These are phyloP conservation scores for Fonsecaea pedrosoi DNA, from an alignment of 2,329 filamentous ascomycete genomes.

Conservation along the genomic window DNA sequence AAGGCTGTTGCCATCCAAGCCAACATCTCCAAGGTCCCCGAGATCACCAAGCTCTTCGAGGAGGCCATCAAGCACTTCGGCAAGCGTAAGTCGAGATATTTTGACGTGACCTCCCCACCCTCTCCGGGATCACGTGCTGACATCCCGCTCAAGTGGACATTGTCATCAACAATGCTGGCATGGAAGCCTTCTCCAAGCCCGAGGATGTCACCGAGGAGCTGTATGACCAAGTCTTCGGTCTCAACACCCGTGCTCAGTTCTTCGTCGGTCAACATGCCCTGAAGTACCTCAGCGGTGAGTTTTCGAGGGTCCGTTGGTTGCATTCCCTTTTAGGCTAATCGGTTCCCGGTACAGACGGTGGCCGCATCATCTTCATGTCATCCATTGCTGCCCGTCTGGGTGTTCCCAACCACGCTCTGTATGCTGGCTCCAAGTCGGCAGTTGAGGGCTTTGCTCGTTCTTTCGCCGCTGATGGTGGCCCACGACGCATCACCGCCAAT, in stretches of 20 bases:
- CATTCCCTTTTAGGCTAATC: conserved; percentile 16
- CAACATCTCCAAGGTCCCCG: conserved; percentile 47
- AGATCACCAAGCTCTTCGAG: conserved; percentile 59
- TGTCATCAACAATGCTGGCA: conserved; percentile 40
- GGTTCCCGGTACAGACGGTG: conserved; percentile 47
- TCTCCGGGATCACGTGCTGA: conserved; percentile 5
- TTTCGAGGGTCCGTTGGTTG: not conserved
- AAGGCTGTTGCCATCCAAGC: conserved; percentile 57
- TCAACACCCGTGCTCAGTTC: conserved; percentile 69
- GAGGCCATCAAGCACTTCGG: conserved; percentile 44
- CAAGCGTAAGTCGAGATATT: conserved; percentile 18
- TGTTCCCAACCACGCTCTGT: conserved; percentile 73
- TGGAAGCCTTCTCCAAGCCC: conserved; percentile 57
- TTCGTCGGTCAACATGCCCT: conserved; percentile 73
- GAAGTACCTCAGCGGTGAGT: conserved; percentile 61
- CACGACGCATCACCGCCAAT: conserved; percentile 72
- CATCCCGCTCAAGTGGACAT: conserved; percentile 37
- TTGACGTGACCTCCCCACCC: not conserved
- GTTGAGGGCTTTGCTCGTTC: conserved; percentile 75
- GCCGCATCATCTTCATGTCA: conserved; percentile 62
- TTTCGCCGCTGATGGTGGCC: conserved; percentile 74
- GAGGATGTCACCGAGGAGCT: conserved; percentile 69
- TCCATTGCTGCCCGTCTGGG: conserved; percentile 66
- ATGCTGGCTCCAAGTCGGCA: conserved; percentile 74
- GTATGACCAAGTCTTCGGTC: conserved; percentile 65